Percentiles rank a stretch among this genome's conserved stretches.
Evolutionary conservation across 2,329 filamentous ascomycete genomes (phyloP).

Genomic region (Rosellinia necatrix): DNA sequence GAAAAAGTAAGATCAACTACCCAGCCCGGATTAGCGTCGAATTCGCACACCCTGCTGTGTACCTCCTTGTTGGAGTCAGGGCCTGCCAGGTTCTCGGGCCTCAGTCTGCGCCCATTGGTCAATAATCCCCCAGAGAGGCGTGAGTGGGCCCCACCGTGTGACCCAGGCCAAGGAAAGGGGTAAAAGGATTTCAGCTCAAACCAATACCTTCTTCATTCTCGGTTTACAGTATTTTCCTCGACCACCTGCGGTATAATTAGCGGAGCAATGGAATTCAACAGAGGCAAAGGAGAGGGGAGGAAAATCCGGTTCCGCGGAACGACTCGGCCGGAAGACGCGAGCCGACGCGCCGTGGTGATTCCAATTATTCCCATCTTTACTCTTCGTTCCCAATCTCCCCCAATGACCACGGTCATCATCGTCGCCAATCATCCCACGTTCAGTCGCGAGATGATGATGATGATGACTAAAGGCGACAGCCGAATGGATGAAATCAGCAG

Average conservation of each 20-base stretch:
- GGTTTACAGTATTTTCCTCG: no score
- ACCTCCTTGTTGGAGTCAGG: background rate
- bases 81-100: conserved; percentile 23
- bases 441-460: conserved; percentile 25
- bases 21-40: background rate
- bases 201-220: conserved; percentile 7
- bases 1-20: no score
- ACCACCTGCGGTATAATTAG: no score
- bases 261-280: background rate
- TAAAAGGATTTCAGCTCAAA: conserved; percentile 21
- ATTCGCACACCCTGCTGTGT: background rate
- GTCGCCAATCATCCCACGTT: conserved; percentile 4
- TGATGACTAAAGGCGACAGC: no score
- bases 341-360: background rate
- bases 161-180: conserved; percentile 18
- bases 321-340: background rate
- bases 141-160: conserved; percentile 14
- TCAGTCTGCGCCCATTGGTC: conserved; percentile 7
- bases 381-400: conserved; percentile 7
- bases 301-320: background rate
- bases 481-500: conserved; percentile 17
- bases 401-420: conserved; percentile 12
- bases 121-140: conserved; percentile 1
- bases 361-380: background rate
- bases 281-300: background rate